phyloP scores from a whole-genome alignment of 1,284 basidiomycete species.

The Amylostereum areolatum region DNA sequence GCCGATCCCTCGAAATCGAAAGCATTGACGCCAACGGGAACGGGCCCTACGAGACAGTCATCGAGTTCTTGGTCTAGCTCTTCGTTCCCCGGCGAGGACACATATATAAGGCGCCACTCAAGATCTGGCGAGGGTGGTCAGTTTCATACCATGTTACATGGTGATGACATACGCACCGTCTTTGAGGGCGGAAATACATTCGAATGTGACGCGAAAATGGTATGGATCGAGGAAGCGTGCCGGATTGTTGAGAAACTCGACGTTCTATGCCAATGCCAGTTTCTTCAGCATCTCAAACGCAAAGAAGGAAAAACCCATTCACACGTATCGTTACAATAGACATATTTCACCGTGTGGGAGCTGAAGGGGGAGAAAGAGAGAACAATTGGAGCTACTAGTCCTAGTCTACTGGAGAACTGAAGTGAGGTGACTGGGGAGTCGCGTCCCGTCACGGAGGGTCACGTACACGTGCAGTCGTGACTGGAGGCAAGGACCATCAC shows the following conservation, averaged over 20 bases:
- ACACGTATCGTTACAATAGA: slow-evolving; percentile 70
- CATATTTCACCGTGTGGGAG: slow-evolving; percentile 26
- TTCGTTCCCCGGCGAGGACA: slow-evolving; percentile 89
- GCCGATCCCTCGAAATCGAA: slow-evolving; percentile 90
- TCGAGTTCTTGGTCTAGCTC: slow-evolving; percentile 95
- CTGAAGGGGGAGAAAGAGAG: slow-evolving; percentile 2
- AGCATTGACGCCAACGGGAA: slow-evolving; percentile 91
- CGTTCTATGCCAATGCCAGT: slow-evolving; percentile 43
- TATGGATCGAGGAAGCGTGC: slow-evolving; percentile 89
- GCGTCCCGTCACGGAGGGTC: too few species aligned
- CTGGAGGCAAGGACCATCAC: too few species aligned
- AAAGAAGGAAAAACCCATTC: slow-evolving; percentile 12
- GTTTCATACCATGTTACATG: background rate
- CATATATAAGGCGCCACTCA: slow-evolving; percentile 97
- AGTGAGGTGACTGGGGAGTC: too few species aligned
- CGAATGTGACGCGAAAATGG: slow-evolving; percentile 94
- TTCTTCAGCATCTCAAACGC: slow-evolving; percentile 5
- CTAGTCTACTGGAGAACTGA: too few species aligned
- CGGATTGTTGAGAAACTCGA: slow-evolving; percentile 90
- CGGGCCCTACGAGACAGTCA: slow-evolving; percentile 92
- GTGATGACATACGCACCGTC: slow-evolving; percentile 58
- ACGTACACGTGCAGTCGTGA: too few species aligned
- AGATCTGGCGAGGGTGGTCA: slow-evolving; percentile 55
- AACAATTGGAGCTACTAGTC: too few species aligned
- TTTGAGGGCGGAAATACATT: slow-evolving; percentile 89